Evolutionary conservation across 1,139 yeast species (phyloP), one percentile per base, ranked within the genome.

Genomic region (Scheffersomyces lignicola): DNA sequence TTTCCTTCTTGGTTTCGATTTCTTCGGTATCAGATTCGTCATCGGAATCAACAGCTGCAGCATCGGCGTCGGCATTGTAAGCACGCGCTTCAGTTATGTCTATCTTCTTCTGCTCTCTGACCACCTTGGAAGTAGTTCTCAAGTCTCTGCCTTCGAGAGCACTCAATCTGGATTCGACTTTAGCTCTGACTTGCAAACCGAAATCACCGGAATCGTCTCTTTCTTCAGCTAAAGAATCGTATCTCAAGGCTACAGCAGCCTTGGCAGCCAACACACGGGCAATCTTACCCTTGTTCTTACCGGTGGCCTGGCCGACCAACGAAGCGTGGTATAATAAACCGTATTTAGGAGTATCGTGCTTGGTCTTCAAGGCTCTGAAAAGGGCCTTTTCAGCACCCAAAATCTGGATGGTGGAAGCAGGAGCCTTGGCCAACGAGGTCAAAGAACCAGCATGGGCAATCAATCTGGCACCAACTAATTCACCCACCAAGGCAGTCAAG

Each of bases 361-460:
- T 92, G 43, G 99, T 94, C 75, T 92, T 92, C 60, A 92, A 80
- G 44, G 98, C 98, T 73, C 97, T 83, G 77, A 94, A 94, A 48
- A 94, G 76, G 33, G 98, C 98, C 78, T 94, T 94, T 72, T 94
- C 99, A 49, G 99, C 98, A 69, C 99, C 99, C 61, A 94, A 78
- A 56, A 94, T 92, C 76, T 94, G 98, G 39, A 92, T 94, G 43
- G 99, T 92, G 15, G 98, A 92, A 38, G 98, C 98, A 51, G 98
- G 97, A 65, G 94, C 96, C 67, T 92, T 92, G 43, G 97, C 90
- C 60, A 92, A 75, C 65, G 88, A 88, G 48, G 97, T 89, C 61
- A 92, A 77, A 48, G 97, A 90, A 64, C 98, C 98, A 41, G 98
- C 96, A 60, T 92, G 98, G 33, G 98, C 90, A 51, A 92, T 92